Conservation (phyloP, 257 asterid genomes). For the Perilla frutescens region DNA sequence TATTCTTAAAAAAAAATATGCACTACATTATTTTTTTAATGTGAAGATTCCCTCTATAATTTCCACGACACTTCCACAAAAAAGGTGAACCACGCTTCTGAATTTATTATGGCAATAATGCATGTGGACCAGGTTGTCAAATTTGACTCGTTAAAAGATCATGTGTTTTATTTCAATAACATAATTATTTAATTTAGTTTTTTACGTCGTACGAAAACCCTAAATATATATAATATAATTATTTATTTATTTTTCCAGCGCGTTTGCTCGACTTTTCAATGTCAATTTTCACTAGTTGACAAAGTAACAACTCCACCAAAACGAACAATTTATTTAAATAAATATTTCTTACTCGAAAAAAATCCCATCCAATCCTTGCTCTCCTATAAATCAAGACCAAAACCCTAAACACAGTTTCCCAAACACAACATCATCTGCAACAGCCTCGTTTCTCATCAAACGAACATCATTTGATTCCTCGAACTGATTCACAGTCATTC, state of each 20-base stretch:
- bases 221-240: no score
- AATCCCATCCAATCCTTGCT: neutral
- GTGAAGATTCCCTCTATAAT: slow-evolving; percentile 18
- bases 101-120: neutral
- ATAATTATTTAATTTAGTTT: neutral
- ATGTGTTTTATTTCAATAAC: slow-evolving; percentile 21
- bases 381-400: slow-evolving; percentile 6
- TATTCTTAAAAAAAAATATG: no score
- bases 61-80: slow-evolving; percentile 28
- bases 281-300: slow-evolving; percentile 17
- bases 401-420: neutral
- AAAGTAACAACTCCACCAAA: neutral
- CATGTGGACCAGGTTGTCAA: slow-evolving; percentile 33
- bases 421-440: neutral
- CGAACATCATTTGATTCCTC: neutral
- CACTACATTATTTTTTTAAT: no score
- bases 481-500: neutral
- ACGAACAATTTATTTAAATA: neutral
- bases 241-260: neutral
- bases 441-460: neutral
- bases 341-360: no score
- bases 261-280: neutral
- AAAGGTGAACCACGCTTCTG: neutral
- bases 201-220: neutral
- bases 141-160: slow-evolving; percentile 33